A percentile compares a stretch with the other conserved stretches of the same genome.
Evolutionary conservation across 1,284 basidiomycete species (phyloP).

Genomic region (Ceratobasidium sp.): DNA sequence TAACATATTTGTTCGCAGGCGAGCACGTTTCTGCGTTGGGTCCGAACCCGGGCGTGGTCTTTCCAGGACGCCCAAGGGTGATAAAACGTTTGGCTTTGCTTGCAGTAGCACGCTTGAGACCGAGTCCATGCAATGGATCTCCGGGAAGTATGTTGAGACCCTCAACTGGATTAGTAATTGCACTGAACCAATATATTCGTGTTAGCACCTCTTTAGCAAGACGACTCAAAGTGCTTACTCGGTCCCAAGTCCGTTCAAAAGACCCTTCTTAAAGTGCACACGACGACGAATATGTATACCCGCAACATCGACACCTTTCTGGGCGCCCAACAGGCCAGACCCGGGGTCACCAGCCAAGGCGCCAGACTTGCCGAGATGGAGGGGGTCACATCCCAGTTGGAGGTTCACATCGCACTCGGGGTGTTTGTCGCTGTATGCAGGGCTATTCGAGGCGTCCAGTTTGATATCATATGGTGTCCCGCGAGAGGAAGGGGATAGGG

Average conservation of each 20-base stretch:
- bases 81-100: slow-evolving; percentile 7
- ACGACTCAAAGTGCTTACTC: background rate
- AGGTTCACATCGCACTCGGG: slow-evolving; percentile 9
- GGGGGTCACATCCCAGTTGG: slow-evolving; percentile 14
- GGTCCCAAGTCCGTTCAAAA: slow-evolving; percentile 4
- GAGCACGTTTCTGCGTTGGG: slow-evolving; percentile 11
- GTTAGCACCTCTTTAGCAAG: background rate
- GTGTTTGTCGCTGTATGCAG: slow-evolving; percentile 9
- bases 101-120: slow-evolving; percentile 14
- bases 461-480: slow-evolving; percentile 19
- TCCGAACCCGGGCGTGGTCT: background rate
- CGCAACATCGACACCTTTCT: slow-evolving; percentile 5
- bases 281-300: slow-evolving; percentile 17
- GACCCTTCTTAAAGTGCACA: background rate
- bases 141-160: background rate
- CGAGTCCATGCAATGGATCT: slow-evolving; percentile 17
- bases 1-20: slow-evolving; percentile 20
- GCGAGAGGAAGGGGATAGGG: slow-evolving; percentile 12
- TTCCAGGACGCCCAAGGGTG: slow-evolving; percentile 24
- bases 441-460: background rate
- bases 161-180: background rate
- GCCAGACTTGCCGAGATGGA: slow-evolving; percentile 15
- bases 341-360: background rate
- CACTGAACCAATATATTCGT: background rate
- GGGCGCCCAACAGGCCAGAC: slow-evolving; percentile 18